phyloP scores from a whole-genome alignment of 129 eudicot genomes.

The Arctium minus region DNA sequence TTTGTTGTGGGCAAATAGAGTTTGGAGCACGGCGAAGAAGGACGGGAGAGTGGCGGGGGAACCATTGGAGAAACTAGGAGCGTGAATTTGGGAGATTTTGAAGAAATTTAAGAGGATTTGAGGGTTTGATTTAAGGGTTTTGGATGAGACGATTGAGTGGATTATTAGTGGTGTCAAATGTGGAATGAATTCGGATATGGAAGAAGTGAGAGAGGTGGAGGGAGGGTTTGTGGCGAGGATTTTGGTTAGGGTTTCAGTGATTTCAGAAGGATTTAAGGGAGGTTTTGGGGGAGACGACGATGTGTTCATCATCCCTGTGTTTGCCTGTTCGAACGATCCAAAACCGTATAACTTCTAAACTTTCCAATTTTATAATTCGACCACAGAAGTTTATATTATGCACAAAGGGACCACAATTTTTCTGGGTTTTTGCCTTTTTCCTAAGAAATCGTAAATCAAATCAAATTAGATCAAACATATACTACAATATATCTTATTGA shows the following conservation, averaged over 20 bases:
- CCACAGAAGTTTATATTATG: too few species aligned
- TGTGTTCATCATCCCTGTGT: constrained; percentile 6
- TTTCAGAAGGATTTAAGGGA: constrained; percentile 26
- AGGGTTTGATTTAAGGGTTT: constrained; percentile 54
- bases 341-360: background rate
- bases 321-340: background rate
- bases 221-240: constrained; percentile 24
- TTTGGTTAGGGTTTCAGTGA: constrained; percentile 36
- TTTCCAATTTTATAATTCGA: background rate
- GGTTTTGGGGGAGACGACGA: constrained; percentile 22
- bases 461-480: too few species aligned
- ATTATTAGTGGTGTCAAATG: constrained; percentile 48
- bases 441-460: too few species aligned
- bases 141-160: constrained; percentile 54
- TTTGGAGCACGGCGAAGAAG: constrained; percentile 51
- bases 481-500: too few species aligned
- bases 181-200: constrained; percentile 46
- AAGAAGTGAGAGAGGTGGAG: constrained; percentile 3
- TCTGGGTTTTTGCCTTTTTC: too few species aligned
- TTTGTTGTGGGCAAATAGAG: constrained; percentile 63
- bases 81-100: constrained; percentile 30
- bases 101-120: constrained; percentile 47
- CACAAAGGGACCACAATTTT: too few species aligned
- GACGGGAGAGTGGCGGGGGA: constrained; percentile 39
- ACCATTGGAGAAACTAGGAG: constrained; percentile 12